Percentiles rank a stretch among this genome's conserved stretches.
These are phyloP conservation scores for Sporisorium sorghi DNA, from an alignment of 1,284 basidiomycete species.

Conservation along the genomic window DNA sequence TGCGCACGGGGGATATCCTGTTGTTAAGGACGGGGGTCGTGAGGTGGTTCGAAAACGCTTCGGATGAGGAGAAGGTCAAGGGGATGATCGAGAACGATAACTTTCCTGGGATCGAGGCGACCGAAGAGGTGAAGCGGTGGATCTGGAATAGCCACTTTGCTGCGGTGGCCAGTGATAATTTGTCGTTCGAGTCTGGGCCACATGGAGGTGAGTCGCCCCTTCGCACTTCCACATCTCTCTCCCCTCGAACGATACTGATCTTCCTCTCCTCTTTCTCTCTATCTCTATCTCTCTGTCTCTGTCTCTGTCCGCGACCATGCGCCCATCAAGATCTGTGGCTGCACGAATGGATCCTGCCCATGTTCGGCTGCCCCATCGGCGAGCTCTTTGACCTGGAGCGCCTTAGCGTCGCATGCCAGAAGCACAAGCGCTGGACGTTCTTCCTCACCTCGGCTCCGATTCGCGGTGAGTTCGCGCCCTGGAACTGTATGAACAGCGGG, in stretches of 20 bases:
- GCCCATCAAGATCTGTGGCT: constrained; percentile 38
- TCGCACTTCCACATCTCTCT: no score
- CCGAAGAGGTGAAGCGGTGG: constrained; percentile 44
- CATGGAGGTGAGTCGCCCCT: constrained; percentile 41
- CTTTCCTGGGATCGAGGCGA: constrained; percentile 41
- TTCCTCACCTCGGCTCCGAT: constrained; percentile 49
- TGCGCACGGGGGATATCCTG: constrained; percentile 33
- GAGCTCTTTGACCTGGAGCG: constrained; percentile 49
- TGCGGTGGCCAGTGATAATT: constrained; percentile 43
- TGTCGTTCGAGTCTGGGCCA: constrained; percentile 45
- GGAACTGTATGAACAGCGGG: no score
- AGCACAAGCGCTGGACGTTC: constrained; percentile 48
- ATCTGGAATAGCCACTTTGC: constrained; percentile 48
- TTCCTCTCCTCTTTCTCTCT: neutral
- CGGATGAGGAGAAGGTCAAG: constrained; percentile 25
- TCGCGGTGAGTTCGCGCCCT: constrained; percentile 23
- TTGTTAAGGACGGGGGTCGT: constrained; percentile 42
- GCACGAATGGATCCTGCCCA: constrained; percentile 46
- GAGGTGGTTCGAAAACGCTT: constrained; percentile 41
- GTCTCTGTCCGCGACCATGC: no score
- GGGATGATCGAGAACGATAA: constrained; percentile 47
- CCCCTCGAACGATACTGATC: constrained; percentile 3
- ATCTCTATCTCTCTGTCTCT: no score
- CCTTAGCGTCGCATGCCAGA: constrained; percentile 29
- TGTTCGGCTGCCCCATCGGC: constrained; percentile 50